These are phyloP conservation scores for Diaporthe sp. DNA, from an alignment of 2,329 filamentous ascomycete species.

Conservation along the genomic window DNA sequence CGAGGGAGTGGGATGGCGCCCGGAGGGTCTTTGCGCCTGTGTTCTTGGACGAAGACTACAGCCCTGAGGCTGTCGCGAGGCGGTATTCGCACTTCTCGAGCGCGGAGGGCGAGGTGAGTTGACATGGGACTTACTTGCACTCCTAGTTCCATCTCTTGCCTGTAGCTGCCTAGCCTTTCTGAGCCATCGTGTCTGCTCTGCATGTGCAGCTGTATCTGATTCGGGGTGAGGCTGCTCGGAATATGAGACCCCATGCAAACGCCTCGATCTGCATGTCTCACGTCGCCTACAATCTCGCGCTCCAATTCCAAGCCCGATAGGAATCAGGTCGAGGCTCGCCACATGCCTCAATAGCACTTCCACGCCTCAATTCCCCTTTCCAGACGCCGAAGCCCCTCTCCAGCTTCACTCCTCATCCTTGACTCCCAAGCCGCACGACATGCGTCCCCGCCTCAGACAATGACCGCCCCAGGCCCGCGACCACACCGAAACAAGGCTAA, in stretches of 20 bases:
- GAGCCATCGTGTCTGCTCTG: background rate
- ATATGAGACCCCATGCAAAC: background rate
- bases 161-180: slow-evolving; percentile 38
- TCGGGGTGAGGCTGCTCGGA: slow-evolving; percentile 3
- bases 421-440: background rate
- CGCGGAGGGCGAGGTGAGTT: slow-evolving; percentile 60
- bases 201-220: background rate
- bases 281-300: background rate
- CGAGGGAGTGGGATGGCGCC: slow-evolving; percentile 65
- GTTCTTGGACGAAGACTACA: slow-evolving; percentile 72
- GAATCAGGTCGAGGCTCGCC: background rate
- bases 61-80: slow-evolving; percentile 73
- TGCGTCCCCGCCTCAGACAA: background rate
- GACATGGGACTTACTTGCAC: slow-evolving; percentile 24
- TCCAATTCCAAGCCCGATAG: too few relatives aligned
- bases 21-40: slow-evolving; percentile 74
- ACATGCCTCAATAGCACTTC: background rate
- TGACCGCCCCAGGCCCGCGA: background rate
- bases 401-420: background rate
- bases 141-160: background rate
- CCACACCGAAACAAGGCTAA: background rate
- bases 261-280: background rate
- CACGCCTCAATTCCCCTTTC: background rate
- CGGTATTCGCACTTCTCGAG: slow-evolving; percentile 73
- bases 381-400: background rate